phyloP scores from a whole-genome alignment of 73 alveolate genomes.

The Tetrahymena thermophila region DNA sequence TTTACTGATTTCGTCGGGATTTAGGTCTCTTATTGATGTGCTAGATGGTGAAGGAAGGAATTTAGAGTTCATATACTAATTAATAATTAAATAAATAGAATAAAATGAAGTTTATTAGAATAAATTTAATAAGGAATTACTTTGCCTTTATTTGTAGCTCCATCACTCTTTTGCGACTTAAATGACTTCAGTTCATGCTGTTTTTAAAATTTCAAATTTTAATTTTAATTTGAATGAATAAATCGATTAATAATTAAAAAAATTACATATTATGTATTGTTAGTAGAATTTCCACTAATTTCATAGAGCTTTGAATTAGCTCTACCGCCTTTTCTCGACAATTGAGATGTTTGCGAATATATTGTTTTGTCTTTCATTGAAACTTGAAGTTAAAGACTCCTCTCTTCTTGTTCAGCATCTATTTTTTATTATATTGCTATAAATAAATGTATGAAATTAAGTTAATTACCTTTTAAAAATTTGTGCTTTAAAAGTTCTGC shows the following conservation, averaged over 20 bases:
- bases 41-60: not conserved
- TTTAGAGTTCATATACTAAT: not conserved
- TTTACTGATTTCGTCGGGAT: not conserved
- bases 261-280: not conserved
- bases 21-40: not conserved
- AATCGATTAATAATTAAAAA: too few species aligned
- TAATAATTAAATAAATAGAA: not conserved
- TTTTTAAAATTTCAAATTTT: too few species aligned
- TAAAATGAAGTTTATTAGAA: not conserved
- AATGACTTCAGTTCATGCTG: not conserved
- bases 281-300: not conserved
- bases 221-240: not conserved
- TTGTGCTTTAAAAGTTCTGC: not conserved
- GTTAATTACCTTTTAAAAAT: not conserved
- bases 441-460: not conserved
- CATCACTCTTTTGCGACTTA: not conserved
- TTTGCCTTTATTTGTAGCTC: not conserved
- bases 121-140: not conserved
- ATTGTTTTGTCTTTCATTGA: not conserved
- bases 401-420: not conserved
- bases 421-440: not conserved
- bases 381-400: not conserved
- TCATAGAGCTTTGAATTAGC: not conserved
- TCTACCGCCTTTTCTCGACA: not conserved
- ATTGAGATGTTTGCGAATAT: not conserved